Conservation (phyloP, 2,329 filamentous ascomycete species). For the Exophiala bonariae region DNA sequence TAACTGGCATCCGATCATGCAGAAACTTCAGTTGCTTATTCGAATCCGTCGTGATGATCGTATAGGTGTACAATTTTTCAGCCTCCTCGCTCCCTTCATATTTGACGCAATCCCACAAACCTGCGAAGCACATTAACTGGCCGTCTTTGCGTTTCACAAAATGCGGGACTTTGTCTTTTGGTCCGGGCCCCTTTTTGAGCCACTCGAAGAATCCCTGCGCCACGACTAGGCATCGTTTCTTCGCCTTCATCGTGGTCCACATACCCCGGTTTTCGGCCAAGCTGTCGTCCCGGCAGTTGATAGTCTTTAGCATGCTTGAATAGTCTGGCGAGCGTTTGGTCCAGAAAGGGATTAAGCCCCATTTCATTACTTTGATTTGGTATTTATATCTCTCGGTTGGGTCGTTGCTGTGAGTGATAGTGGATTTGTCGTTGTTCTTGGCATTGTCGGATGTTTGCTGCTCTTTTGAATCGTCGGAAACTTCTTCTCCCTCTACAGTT, state of each 20-base stretch:
- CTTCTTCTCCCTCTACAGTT: conserved; percentile 5
- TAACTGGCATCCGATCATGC: conserved; percentile 94
- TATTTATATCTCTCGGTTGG: conserved; percentile 54
- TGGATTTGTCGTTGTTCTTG: conserved; percentile 18
- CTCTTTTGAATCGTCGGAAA: background rate
- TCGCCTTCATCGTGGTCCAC: conserved; percentile 89
- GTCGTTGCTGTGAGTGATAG: too few relatives aligned
- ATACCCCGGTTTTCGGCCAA: conserved; percentile 73
- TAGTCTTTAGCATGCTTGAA: conserved; percentile 76
- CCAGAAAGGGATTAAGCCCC: conserved; percentile 94
- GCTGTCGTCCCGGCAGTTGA: conserved; percentile 93
- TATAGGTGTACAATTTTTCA: conserved; percentile 81
- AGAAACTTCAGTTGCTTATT: conserved; percentile 82
- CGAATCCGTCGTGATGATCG: conserved; percentile 86
- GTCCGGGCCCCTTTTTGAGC: conserved; percentile 71
- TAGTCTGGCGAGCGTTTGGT: conserved; percentile 82
- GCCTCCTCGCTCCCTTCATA: conserved; percentile 70
- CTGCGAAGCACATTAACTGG: conserved; percentile 82
- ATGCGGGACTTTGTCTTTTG: conserved; percentile 81
- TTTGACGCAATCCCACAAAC: conserved; percentile 84
- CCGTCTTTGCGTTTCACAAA: conserved; percentile 81
- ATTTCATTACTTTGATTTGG: conserved; percentile 90
- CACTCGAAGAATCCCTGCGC: conserved; percentile 97
- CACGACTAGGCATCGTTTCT: conserved; percentile 82
- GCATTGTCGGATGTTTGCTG: conserved; percentile 11